Evolutionary conservation across 306 rosid species (phyloP).

Genomic region (Crataegus laevigata): DNA sequence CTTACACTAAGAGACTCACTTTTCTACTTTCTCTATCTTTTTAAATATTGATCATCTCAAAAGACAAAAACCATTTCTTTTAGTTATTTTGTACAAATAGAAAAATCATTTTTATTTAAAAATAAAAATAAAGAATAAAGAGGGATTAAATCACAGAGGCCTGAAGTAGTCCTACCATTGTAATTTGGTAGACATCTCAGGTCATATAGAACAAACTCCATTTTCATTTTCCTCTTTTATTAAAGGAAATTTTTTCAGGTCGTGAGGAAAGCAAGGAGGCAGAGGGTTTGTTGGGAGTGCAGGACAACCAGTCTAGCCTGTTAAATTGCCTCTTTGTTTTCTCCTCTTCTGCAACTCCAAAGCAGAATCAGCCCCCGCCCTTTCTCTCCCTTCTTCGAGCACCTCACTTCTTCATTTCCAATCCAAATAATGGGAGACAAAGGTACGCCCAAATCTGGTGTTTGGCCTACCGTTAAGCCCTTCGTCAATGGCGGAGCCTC

Average conservation of each 20-base stretch:
- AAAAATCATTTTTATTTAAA: background rate
- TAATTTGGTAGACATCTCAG: conserved; percentile 6
- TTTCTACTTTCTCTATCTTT: no score
- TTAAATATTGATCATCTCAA: no score
- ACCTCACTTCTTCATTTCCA: background rate
- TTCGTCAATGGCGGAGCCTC: conserved; percentile 92
- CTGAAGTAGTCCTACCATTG: background rate
- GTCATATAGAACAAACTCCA: background rate
- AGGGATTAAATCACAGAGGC: background rate
- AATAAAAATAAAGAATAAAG: background rate
- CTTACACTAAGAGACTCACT: no score
- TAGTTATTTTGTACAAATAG: no score
- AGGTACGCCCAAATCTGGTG: conserved; percentile 55
- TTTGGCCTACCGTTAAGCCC: conserved; percentile 85
- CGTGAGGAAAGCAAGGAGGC: conserved; percentile 2
- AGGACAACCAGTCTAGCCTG: background rate
- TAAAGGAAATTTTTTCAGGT: background rate
- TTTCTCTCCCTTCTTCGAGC: conserved; percentile 29
- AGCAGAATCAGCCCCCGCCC: conserved; percentile 9
- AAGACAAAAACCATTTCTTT: background rate
- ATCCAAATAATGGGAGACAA: conserved; percentile 68
- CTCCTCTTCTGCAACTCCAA: background rate
- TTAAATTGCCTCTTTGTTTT: background rate
- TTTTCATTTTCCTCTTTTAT: background rate
- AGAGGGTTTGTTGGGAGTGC: background rate